Conservation (phyloP, 345 rosid genomes). For the Ailanthus altissimus region DNA sequence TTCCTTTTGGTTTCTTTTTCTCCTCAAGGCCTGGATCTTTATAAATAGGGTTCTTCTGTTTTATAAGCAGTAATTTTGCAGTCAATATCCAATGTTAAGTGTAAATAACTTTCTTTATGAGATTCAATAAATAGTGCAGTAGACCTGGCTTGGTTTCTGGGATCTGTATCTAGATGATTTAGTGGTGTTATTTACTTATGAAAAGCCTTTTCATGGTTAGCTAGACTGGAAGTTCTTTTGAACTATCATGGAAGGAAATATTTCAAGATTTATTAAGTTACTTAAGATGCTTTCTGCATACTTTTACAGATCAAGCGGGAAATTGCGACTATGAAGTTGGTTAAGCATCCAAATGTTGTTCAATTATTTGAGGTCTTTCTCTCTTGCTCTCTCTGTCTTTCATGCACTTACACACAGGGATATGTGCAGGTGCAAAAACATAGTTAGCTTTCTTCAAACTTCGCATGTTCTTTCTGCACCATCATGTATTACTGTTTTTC, state of each 20-base stretch:
- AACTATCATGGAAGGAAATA: not conserved
- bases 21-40: not conserved
- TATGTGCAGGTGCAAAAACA: not conserved
- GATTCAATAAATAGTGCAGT: not conserved
- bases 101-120: not conserved
- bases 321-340: slow-evolving; percentile 86
- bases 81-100: not conserved
- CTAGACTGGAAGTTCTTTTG: not conserved
- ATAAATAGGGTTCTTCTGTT: not conserved
- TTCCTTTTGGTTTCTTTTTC: slow-evolving; percentile 9
- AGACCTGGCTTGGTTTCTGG: not conserved
- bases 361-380: slow-evolving; percentile 68
- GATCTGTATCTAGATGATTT: not conserved
- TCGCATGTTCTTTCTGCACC: not conserved
- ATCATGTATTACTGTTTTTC: not conserved
- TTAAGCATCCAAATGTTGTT: slow-evolving; percentile 96
- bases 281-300: slow-evolving; percentile 23
- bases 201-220: not conserved
- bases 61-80: not conserved
- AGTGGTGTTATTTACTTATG: not conserved
- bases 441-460: not conserved
- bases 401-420: not conserved
- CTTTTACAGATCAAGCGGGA: slow-evolving; percentile 80
- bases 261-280: slow-evolving; percentile 8
- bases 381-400: slow-evolving; percentile 23